Conservation (phyloP, 371 early-diverging fungal genomes). For the Mortierella sp. region DNA sequence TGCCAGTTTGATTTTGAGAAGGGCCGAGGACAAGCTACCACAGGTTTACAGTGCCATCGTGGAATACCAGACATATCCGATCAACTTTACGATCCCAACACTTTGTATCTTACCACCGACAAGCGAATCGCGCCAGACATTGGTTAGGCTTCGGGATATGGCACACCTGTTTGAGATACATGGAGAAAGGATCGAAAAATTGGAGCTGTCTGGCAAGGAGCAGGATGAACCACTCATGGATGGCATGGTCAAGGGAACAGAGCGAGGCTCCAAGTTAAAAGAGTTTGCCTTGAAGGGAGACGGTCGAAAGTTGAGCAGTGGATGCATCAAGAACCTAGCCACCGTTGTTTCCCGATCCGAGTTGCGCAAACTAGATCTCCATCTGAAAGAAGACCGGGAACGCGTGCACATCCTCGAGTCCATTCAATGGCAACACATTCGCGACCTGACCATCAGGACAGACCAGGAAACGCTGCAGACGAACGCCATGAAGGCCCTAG, state of each 20-base stretch:
- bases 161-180: not conserved
- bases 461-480: not conserved
- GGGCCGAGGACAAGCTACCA: not conserved
- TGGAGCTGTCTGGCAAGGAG: not conserved
- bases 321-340: not conserved
- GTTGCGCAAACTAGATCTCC: not conserved
- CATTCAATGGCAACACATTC: not conserved
- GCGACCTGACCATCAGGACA: not conserved
- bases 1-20: not conserved
- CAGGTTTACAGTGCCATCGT: not conserved
- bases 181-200: not conserved
- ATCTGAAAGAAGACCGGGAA: not conserved
- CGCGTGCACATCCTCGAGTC: not conserved
- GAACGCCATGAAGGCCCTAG: not conserved
- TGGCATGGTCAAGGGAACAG: not conserved
- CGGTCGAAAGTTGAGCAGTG: not conserved
- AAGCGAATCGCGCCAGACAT: too few relatives aligned
- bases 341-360: not conserved
- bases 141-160: not conserved
- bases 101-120: not conserved
- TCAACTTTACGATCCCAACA: not conserved
- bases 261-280: not conserved
- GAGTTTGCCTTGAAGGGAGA: not conserved
- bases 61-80: not conserved
- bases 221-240: not conserved